These are phyloP conservation scores for Picochlorum sp. DNA, from an alignment of 139 green algal species.

Conservation along the genomic window DNA sequence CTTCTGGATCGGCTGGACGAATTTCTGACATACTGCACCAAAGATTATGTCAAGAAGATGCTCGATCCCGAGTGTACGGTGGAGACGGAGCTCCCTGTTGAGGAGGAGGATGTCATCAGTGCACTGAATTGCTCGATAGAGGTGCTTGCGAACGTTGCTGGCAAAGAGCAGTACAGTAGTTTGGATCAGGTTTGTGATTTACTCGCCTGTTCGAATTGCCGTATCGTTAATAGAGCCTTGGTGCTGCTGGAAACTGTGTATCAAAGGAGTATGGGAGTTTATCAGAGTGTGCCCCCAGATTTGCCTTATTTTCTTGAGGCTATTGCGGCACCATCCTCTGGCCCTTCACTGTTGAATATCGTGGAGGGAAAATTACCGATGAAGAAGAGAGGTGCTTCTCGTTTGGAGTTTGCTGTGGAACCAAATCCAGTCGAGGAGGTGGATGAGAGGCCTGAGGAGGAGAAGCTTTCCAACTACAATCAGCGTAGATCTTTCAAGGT, in stretches of 20 bases:
- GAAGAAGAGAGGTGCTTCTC: neutral
- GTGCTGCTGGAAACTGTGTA: neutral
- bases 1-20: neutral
- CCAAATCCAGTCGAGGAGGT: neutral
- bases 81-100: neutral
- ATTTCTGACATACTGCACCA: neutral
- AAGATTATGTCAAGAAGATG: neutral
- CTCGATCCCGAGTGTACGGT: neutral
- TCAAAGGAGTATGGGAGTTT: neutral
- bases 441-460: constrained; percentile 1
- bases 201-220: neutral
- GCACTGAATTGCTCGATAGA: neutral
- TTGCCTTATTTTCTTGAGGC: neutral
- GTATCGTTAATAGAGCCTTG: neutral
- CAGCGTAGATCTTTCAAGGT: neutral
- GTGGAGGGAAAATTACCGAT: neutral
- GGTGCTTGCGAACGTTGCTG: neutral
- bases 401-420: neutral
- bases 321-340: neutral
- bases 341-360: neutral
- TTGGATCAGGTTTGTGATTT: neutral
- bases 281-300: neutral
- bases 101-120: constrained; percentile 1
- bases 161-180: neutral
- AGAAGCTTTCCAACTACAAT: neutral